Evolutionary conservation across 1,139 yeast genomes (phyloP).

Genomic region (Tardiomyces digboiensis): DNA sequence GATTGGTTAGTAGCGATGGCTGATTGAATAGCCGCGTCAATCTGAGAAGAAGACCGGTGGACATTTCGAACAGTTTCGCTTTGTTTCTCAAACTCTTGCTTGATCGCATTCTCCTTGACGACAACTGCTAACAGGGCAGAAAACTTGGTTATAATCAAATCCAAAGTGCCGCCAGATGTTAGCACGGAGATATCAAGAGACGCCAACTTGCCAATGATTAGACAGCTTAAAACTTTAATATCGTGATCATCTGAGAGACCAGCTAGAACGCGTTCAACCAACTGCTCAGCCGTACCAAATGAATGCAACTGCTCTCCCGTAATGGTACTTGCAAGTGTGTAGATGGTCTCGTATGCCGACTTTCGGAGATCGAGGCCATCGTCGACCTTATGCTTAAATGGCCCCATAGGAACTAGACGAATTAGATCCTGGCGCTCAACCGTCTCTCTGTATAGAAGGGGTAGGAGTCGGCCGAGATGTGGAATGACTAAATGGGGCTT

Average conservation of each 20-base stretch:
- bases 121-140: constrained; percentile 27
- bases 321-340: constrained; percentile 36
- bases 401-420: constrained; percentile 73
- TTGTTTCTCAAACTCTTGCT: constrained; percentile 41
- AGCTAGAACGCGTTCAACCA: constrained; percentile 11
- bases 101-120: constrained; percentile 38
- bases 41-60: constrained; percentile 14
- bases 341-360: constrained; percentile 61
- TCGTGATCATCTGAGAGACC: constrained; percentile 37
- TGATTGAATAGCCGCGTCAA: constrained; percentile 13
- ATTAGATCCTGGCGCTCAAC: constrained; percentile 47
- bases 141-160: constrained; percentile 25
- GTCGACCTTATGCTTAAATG: constrained; percentile 75
- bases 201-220: constrained; percentile 30
- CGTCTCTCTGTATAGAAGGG: constrained; percentile 47
- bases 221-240: constrained; percentile 33
- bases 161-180: constrained; percentile 9
- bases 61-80: constrained; percentile 27
- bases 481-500: constrained; percentile 43
- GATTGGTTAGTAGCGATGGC: constrained; percentile 7
- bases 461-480: constrained; percentile 41
- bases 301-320: constrained; percentile 10
- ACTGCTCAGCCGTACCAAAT: background rate
- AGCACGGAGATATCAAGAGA: constrained; percentile 13
- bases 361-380: constrained; percentile 71